Evolutionary conservation across 2,329 filamentous ascomycete genomes (phyloP), one percentile per base, ranked within the genome.

Genomic region (Neonectria neomacrospora): DNA sequence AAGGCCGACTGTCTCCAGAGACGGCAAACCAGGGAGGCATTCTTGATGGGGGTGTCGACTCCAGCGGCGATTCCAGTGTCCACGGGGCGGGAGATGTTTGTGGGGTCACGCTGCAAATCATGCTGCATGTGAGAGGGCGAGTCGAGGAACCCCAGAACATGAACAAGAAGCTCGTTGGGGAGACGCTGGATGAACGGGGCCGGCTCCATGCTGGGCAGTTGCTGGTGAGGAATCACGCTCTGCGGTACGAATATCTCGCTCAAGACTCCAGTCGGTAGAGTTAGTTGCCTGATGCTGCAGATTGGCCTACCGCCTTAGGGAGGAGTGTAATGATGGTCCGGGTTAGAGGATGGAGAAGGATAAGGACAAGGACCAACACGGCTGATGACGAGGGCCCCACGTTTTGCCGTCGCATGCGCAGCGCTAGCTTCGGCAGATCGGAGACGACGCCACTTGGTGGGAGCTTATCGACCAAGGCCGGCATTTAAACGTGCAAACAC

Each of bases 81-180:
- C n/a, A 70, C 8, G 71, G 72, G 26, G 71, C 67, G 41, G 66
- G 62, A 75, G 75, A 71, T 70, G 62, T 79, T 26, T 85, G 88
- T 67, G 83, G 81, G 54, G 22, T 76, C 75, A 11, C 86, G 79
- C 58, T 83, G 80, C 22, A 89, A 75, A 16, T 79, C 79, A 41
- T 69, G 71, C 45, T 81, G 75, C 0, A 88, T 87, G 12, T 84
- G 83, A 10, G 85, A 80, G 2, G 80, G 73, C 0, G 71, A 70
- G 67, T 85, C 82, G 50, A 91, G 79, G 69, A 82, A 83, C n/a
- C 75, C 77, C 68, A 91, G 80, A 67, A 91, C 84, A 3, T 85
- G 80, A 55, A 83, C 74, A 22, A 90, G 76, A 48, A 91, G 77
- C 77, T 92, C 90, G 65, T 85, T 86, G 2, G 89, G 90, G 20